Conservation (phyloP, 164 flowering plant genomes). For the Santalum album region DNA sequence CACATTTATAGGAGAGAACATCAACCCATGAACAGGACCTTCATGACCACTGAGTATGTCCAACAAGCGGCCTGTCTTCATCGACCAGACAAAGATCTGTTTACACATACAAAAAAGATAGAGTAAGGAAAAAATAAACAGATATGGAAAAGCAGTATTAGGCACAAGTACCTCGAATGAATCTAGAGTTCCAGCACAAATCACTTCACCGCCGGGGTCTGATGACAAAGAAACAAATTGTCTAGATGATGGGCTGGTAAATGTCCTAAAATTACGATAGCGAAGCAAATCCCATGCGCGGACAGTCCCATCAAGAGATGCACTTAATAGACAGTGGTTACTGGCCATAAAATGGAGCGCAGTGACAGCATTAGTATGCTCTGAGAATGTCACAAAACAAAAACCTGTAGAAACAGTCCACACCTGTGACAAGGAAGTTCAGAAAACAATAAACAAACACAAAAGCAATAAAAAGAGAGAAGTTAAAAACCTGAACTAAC, state of each 20-base stretch:
- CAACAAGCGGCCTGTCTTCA: constrained; percentile 95
- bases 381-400: constrained; percentile 88
- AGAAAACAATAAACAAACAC: not conserved
- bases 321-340: constrained; percentile 81
- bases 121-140: constrained; percentile 5
- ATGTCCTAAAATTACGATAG: constrained; percentile 91
- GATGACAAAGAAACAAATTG: constrained; percentile 94
- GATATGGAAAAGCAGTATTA: not conserved
- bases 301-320: constrained; percentile 97
- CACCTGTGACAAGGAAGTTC: constrained; percentile 44
- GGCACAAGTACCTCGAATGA: constrained; percentile 67
- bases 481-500: too few relatives aligned
- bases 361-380: constrained; percentile 93
- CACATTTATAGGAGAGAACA: constrained; percentile 90
- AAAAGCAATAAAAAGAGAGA: not conserved
- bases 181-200: constrained; percentile 97
- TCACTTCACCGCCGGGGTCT: constrained; percentile 97
- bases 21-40: constrained; percentile 96
- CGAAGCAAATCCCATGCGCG: constrained; percentile 97
- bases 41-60: constrained; percentile 94
- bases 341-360: constrained; percentile 86
- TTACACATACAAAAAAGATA: not conserved
- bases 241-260: constrained; percentile 76
- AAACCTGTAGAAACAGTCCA: constrained; percentile 94
- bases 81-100: constrained; percentile 96